These are phyloP conservation scores for Biancaea sappan DNA, from an alignment of 306 rosid genomes.

Conservation along the genomic window DNA sequence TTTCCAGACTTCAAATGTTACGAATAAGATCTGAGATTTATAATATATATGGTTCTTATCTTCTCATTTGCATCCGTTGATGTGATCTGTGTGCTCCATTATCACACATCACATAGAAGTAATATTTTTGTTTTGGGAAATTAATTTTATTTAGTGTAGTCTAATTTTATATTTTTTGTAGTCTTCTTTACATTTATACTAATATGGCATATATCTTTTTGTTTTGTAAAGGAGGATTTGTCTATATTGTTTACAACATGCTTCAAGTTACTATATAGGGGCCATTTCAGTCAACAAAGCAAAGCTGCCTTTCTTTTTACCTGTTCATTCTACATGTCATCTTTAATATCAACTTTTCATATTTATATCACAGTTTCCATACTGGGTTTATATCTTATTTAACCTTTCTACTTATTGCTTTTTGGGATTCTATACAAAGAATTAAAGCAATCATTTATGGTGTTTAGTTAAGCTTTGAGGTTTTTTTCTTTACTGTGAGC, in stretches of 20 bases:
- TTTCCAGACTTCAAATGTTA: conserved; percentile 16
- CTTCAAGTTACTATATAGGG: conserved; percentile 6
- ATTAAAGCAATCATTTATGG: not conserved
- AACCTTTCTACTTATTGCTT: not conserved
- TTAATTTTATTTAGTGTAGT: not conserved
- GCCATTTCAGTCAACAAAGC: not conserved
- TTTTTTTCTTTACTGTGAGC: conserved; percentile 2
- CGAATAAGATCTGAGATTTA: not conserved
- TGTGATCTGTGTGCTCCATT: conserved; percentile 26
- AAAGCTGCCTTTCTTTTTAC: not conserved
- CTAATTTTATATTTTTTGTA: not conserved
- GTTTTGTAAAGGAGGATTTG: not conserved
- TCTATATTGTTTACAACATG: conserved; percentile 5
- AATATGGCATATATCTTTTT: not conserved
- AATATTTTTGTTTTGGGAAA: conserved; percentile 2
- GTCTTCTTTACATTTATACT: not conserved
- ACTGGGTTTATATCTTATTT: not conserved
- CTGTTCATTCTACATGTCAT: not conserved
- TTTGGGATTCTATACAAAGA: not conserved
- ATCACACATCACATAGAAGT: conserved; percentile 7
- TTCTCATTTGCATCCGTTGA: not conserved
- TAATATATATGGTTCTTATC: not conserved
- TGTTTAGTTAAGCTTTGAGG: conserved; percentile 10
- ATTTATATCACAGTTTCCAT: not conserved
- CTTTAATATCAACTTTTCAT: not conserved